Evolutionary conservation across 768 basidiomycete species (phyloP), one percentile per base, ranked within the genome.

Genomic region (Chalciporus chontae): DNA sequence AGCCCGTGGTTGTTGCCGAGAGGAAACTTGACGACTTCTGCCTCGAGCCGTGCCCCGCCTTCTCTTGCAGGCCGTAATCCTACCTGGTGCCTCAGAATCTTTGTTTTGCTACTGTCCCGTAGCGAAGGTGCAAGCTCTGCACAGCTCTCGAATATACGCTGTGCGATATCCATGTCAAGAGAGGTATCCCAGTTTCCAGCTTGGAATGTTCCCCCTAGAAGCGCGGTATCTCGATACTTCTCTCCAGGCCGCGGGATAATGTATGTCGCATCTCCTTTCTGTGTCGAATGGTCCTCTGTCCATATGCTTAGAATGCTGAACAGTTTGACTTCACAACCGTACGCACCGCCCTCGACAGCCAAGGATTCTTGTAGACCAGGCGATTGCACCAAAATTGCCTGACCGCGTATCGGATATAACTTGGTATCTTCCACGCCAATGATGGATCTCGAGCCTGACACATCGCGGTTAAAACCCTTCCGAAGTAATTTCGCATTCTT

Each of bases 341-440:
- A 53, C 68, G 47, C 40, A 70, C 72, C 65, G 10, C 44, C 26
- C 9, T 60, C 40, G 23, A 51, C 57, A 57, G 45, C 41, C 24
- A 72, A 31, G 46, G 59, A 70, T 48, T 73, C 71, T 39, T 70
- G 45, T 40, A 90, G 71, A 69, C 78, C 76, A 0, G 88, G 85
- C 3, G 89, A 87, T 34, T 79, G 68, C 18, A 94, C 73, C 15
- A 93, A 65, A 8, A 94, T 82, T 0, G 89, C 85, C 69, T 95
- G 94, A 8, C 93, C 93, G 39, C 91, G 76, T 54, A 93, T 78
- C 1, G 93, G 90, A 62, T 80, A 82, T 19, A 93, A 70, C 19
- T 70, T 72, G 50, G 75, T 74, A 65, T 96, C 94, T 60, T 93
- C 84, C 3, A 94, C 81, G 5, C 92, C 93, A 11, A 87, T 79